Evolutionary conservation across 352 stramenopile genomes (phyloP).

Genomic region (Pythium insidiosum): DNA sequence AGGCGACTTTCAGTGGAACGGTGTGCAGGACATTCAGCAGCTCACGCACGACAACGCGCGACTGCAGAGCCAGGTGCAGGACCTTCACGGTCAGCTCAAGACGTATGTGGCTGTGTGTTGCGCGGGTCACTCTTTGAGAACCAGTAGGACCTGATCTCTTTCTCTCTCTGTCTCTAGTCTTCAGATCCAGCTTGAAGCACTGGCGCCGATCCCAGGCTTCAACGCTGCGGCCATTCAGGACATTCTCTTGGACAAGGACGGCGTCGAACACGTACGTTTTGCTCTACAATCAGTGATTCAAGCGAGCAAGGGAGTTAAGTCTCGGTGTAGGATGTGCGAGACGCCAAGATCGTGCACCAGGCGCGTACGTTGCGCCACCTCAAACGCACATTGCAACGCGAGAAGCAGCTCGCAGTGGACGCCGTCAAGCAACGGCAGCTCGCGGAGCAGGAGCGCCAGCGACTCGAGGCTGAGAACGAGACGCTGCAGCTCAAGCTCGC

Average conservation of each 20-base stretch:
- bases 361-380: slow-evolving; percentile 54
- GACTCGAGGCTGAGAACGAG: slow-evolving; percentile 52
- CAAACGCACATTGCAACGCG: slow-evolving; percentile 46
- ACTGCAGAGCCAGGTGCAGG: slow-evolving; percentile 27
- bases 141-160: too few species aligned
- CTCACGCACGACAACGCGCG: slow-evolving; percentile 51
- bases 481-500: slow-evolving; percentile 49
- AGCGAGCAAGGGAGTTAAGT: background rate
- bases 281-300: background rate
- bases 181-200: slow-evolving; percentile 59
- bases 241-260: slow-evolving; percentile 52
- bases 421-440: slow-evolving; percentile 29
- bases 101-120: too few species aligned
- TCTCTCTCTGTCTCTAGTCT: too few species aligned
- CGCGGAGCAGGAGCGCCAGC: slow-evolving; percentile 19
- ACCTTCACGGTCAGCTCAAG: slow-evolving; percentile 58
- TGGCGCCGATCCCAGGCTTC: slow-evolving; percentile 55
- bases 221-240: slow-evolving; percentile 41
- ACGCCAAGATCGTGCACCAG: slow-evolving; percentile 75
- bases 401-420: slow-evolving; percentile 42
- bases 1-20: slow-evolving; percentile 35
- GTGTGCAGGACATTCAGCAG: slow-evolving; percentile 44
- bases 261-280: slow-evolving; percentile 36
- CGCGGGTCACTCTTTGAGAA: too few species aligned
- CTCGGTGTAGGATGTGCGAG: slow-evolving; percentile 43